Evolutionary conservation across 768 basidiomycete genomes (phyloP), one percentile per base, ranked within the genome.

Genomic region (Lactarius pseudohatsudake): DNA sequence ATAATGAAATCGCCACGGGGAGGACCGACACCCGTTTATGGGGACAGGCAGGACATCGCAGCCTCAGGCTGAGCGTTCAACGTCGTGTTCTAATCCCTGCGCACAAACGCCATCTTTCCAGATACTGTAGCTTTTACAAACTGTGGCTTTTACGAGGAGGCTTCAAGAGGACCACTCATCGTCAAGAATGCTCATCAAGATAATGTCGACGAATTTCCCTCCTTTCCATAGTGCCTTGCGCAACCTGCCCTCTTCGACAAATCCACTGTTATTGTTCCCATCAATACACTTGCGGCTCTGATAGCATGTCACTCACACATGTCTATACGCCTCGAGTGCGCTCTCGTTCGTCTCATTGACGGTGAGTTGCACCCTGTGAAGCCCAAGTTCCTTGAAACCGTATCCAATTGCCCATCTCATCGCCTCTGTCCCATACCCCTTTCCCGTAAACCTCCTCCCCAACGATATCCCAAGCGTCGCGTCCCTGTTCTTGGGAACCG

Each of bases 181-280:
- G 22, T 74, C 75, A 45, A 80, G 64, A 34, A 81, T 72, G 15
- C 77, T 76, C 80, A 81, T 81, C 43, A 72, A 59, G 34, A 80
- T 65, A 20, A 72, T 71, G 62, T 81, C 79, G 53, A 77, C 73
- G 77, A 80, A 81, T 8, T 67, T 72, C n/a, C 77, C 72, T 28
- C 77, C 71, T 22, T 68, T 72, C 78, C 80, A 80, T 76, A 60
- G 73, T 72, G 20, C 80, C 80, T 69, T 57, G 55, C 45, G 50
- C 57, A 18, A 16, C 34, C 36, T 54, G 26, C 53, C 54, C 26
- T 81, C 81, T 5, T 76, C 72, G 1, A 77, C 72, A 69, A 81
- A 81, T 0, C 79, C 80, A 18, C 79, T 81, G 47, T 26, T 56
- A n/a, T 26, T 26, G 3, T 18, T 38, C 1, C 0, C 13, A 30